Percentiles rank a stretch among this genome's conserved stretches.
These are phyloP conservation scores for Sarocladiaceae sp. DNA, from an alignment of 2,329 filamentous ascomycete genomes.

Conservation along the genomic window DNA sequence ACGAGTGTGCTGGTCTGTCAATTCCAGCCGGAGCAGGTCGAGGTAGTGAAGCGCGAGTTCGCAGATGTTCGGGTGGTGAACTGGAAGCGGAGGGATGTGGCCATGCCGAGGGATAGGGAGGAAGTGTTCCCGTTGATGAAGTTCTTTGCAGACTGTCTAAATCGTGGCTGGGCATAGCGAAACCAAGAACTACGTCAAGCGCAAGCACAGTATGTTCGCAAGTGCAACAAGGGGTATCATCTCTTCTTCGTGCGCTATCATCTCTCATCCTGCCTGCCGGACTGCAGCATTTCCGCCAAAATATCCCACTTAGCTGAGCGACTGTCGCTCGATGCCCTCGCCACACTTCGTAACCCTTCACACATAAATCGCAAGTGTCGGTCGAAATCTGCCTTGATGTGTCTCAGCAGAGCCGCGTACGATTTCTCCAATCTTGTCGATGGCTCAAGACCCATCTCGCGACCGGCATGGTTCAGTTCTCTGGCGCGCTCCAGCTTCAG, in stretches of 20 bases:
- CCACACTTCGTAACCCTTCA: constrained; percentile 66
- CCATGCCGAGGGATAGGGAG: constrained; percentile 75
- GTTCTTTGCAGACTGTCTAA: constrained; percentile 63
- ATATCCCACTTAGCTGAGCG: constrained; percentile 65
- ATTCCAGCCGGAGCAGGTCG: constrained; percentile 56
- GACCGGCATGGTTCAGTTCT: constrained; percentile 7
- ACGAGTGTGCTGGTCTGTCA: constrained; percentile 58
- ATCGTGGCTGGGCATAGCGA: constrained; percentile 15
- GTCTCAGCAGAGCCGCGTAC: constrained; percentile 46
- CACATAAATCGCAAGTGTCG: constrained; percentile 62
- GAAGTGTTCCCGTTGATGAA: constrained; percentile 90
- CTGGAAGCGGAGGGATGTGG: constrained; percentile 66
- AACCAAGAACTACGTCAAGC: background rate
- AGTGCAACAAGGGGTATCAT: constrained; percentile 17
- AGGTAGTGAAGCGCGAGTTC: constrained; percentile 61
- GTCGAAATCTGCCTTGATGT: constrained; percentile 58
- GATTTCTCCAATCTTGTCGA: constrained; percentile 26
- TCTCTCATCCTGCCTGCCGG: constrained; percentile 24
- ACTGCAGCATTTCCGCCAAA: constrained; percentile 72
- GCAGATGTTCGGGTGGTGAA: constrained; percentile 58
- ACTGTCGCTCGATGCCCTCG: constrained; percentile 62
- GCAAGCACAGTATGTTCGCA: background rate
- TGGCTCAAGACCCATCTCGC: constrained; percentile 29
- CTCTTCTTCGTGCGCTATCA: constrained; percentile 13
- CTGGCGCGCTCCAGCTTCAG: constrained; percentile 60